Base-by-base conservation (phyloP, 2,329 filamentous ascomycete species). In the Aspergillus piperis region DNA sequence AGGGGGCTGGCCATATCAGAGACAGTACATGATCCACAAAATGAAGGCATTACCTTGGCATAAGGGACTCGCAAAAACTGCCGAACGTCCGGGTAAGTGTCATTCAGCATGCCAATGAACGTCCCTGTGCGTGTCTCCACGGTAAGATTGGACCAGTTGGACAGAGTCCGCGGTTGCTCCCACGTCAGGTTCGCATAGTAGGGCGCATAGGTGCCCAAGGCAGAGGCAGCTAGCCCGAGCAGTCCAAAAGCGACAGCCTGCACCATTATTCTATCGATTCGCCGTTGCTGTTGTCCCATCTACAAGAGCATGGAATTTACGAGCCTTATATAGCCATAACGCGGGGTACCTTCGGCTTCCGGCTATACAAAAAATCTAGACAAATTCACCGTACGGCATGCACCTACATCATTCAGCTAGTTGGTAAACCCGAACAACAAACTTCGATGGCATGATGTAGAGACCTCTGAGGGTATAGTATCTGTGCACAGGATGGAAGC, bases 61-160 rank as follows among this genome's bases (percentile, higher is more conserved):
- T 69, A 78, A 1, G 76, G 76, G 7, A 78, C 70, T 21, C 71
- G 68, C 13, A 73, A 68, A 58, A 75, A 77, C 59, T 77, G 71
- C 8, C 73, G 73, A 21, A 78, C 75, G 47, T 72, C 67, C 0
- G 75, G 75, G 15, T 71, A 71, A 10, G 68, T 72, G 25, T 68
- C 63, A 51, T 76, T 71, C 8, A 75, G 61, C 32, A 74, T 64
- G 4, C 75, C 75, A 30, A 70, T 70, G 17, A 75, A 68, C 3
- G 62, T 66, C 17, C 68, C 68, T 0, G 62, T 67, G 19, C 42
- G 39, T 2, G 39, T 55, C 38, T 55, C 53, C 7, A 55, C 53
- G n/a, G 53, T 55, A 17, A 67, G 39, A 53, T 65, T 65, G 3
- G 59, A 52, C 64, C 63, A 66, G 30, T 65, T 63, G 0, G 61